These are phyloP conservation scores for Alternaria viburni DNA, from an alignment of 2,329 filamentous ascomycete species.

Conservation along the genomic window DNA sequence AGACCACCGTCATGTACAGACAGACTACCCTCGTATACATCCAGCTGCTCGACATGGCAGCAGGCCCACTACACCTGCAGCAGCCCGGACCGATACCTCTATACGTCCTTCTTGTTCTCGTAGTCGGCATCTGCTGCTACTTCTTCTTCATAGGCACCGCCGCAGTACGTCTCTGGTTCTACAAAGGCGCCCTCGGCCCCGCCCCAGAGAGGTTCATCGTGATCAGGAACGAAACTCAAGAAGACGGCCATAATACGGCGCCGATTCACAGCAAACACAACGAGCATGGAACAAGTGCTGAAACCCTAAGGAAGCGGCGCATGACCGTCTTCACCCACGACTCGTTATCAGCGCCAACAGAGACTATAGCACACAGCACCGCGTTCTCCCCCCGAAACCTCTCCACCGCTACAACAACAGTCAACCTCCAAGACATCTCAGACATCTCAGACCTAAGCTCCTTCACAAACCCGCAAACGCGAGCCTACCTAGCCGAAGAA, in stretches of 20 bases:
- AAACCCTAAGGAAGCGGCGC: background rate
- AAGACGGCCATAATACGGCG: background rate
- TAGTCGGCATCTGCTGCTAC: conserved; percentile 22
- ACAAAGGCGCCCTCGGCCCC: conserved; percentile 28
- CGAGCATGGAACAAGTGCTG: background rate
- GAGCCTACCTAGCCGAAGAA: conserved; percentile 27
- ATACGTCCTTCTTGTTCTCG: conserved; percentile 24
- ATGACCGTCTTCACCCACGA: conserved; percentile 1
- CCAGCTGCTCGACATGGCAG: background rate
- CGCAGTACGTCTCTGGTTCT: conserved; percentile 33
- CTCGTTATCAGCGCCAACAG: background rate
- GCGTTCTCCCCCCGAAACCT: background rate
- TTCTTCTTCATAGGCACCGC: conserved; percentile 27
- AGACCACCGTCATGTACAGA: background rate
- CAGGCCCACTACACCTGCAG: background rate
- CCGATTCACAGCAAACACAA: background rate
- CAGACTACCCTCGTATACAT: background rate
- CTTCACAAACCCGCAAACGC: conserved; percentile 8
- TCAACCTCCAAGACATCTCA: conserved; percentile 16
- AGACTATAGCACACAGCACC: background rate
- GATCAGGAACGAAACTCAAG: conserved; percentile 5
- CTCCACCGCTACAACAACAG: background rate
- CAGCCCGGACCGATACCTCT: conserved; percentile 5
- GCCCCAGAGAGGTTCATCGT: conserved; percentile 28
- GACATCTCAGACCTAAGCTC: conserved; percentile 1